Evolutionary conservation across 805 yeast species (phyloP).

Genomic region (Wickerhamiella lipophila): DNA sequence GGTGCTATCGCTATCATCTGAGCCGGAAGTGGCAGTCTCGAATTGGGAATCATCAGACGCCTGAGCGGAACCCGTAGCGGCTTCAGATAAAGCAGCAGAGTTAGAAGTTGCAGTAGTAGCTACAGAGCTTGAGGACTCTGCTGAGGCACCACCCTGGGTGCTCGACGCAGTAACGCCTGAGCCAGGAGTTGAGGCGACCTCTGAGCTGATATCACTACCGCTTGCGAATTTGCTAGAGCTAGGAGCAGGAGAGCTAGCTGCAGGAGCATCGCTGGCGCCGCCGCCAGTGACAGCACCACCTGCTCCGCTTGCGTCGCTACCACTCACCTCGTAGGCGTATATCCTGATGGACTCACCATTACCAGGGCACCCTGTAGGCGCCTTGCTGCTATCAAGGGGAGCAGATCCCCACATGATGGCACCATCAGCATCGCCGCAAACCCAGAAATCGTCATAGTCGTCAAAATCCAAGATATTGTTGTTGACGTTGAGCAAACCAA

Average conservation of each 20-base stretch:
- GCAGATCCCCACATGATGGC: not conserved
- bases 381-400: not conserved
- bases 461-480: not conserved
- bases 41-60: not conserved
- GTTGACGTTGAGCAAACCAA: not conserved
- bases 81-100: not conserved
- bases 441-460: not conserved
- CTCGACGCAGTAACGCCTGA: not conserved
- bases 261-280: not conserved
- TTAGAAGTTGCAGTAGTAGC: not conserved
- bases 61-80: not conserved
- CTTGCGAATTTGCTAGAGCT: not conserved
- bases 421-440: constrained; percentile 1
- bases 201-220: not conserved
- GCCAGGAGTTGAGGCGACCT: not conserved
- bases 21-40: not conserved
- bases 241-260: not conserved
- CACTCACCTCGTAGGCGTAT: not conserved
- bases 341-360: not conserved
- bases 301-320: not conserved
- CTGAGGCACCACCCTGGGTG: not conserved
- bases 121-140: not conserved
- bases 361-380: not conserved
- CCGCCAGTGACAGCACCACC: not conserved
- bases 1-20: not conserved